Evolutionary conservation across 2,329 filamentous ascomycete genomes (phyloP), one percentile per base, ranked within the genome.

Genomic region (Aspergillus japonicus): DNA sequence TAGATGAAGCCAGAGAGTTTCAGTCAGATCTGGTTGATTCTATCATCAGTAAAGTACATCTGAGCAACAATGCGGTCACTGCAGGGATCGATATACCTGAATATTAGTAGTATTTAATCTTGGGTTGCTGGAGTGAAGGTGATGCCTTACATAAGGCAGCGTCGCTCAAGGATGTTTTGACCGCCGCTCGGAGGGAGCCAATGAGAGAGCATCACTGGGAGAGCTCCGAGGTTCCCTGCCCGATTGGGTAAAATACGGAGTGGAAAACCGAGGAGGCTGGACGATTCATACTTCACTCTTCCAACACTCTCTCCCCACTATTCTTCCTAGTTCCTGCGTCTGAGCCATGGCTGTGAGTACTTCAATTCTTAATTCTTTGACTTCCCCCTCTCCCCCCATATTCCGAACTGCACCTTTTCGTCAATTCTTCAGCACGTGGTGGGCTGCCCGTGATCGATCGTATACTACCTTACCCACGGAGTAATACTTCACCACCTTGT

Each of bases 241-340:
- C 51, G 42, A 55, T 61, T 35, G 59, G 51, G 59, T 48, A 33
- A 58, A 54, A 58, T 53, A 47, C 26, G 33, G 24, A 29, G 29
- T 39, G 26, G 29, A 44, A 63, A 63, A 63, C 50, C 47, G 56
- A 58, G 56, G 64, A 62, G 64, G 64, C 62, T 66, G 64, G 64
- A 57, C 60, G 58, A 64, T 56, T 62, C 35, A 23, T 53, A 54
- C 26, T 42, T 31, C 23, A 19, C 31, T 48, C 23, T 33, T 23
- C 5, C n/a, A 44, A 44, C 39, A 16, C 16, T 5, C 39, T n/a
- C 14, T 6, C 39, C n/a, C 39, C 39, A 61, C 54, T 59, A 59
- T 47, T 14, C 29, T 49, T 24, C 29, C 5, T 14, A 21, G 31
- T 29, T 16, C 47, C 51, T 50, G 42, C 47, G 35, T 44, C 14